Evolutionary conservation across 768 basidiomycete genomes (phyloP).

Genomic region (Termitomyces sp.): DNA sequence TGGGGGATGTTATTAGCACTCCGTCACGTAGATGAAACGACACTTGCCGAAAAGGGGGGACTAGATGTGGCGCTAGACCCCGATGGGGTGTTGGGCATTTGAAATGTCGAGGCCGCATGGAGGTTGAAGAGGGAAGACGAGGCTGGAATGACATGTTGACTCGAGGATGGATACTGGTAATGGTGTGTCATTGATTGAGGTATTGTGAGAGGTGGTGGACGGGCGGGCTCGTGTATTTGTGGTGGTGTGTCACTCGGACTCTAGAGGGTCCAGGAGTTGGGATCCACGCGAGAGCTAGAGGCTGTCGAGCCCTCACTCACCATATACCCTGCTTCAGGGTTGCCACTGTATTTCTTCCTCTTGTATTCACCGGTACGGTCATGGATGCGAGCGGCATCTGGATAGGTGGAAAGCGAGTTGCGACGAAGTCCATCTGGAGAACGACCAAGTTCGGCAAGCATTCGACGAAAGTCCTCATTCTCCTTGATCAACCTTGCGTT

Average conservation of each 20-base stretch:
- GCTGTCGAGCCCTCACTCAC: neutral
- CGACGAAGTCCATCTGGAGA: conserved; percentile 41
- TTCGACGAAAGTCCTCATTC: conserved; percentile 68
- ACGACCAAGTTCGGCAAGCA: conserved; percentile 44
- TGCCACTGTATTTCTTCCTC: conserved; percentile 47
- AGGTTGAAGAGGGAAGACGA: conserved; percentile 47
- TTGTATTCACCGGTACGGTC: conserved; percentile 63
- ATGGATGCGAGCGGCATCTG: conserved; percentile 37
- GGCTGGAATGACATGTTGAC: conserved; percentile 31
- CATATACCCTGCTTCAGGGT: neutral
- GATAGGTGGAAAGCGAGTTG: conserved; percentile 38
- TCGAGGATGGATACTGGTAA: conserved; percentile 36
- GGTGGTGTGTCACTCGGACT: conserved; percentile 42
- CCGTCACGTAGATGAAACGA: conserved; percentile 32
- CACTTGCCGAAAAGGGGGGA: conserved; percentile 86
- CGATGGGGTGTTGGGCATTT: conserved; percentile 66
- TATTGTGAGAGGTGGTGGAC: conserved; percentile 59
- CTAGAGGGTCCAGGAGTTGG: conserved; percentile 18
- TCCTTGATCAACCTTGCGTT: conserved; percentile 66
- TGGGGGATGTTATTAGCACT: conserved; percentile 47
- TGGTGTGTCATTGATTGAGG: conserved; percentile 52
- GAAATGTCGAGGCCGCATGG: conserved; percentile 50
- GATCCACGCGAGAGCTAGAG: neutral
- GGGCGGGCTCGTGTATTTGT: conserved; percentile 28
- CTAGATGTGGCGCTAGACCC: conserved; percentile 71